Evolutionary conservation across 2,329 filamentous ascomycete species (phyloP), one percentile per base, ranked within the genome.

Genomic region (Raffaelea ambrosiae): DNA sequence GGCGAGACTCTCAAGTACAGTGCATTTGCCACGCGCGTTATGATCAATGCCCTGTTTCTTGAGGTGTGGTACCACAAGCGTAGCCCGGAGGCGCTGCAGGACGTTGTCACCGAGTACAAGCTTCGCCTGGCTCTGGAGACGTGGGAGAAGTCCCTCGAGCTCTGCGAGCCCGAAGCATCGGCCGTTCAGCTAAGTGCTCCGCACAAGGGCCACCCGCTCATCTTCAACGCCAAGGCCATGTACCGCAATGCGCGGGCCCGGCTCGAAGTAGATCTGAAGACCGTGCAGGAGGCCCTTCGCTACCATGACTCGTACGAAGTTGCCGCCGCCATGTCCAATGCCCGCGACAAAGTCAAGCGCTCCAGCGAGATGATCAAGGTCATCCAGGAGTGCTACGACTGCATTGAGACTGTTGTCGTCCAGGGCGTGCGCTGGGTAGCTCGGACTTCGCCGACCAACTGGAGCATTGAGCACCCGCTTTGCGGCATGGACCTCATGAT

Each of bases 1-100:
- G 93, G 91, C 54, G 88, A 96, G 62, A 79, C 80, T 49, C 79
- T 91, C 45, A 84, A 85, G 58, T 98, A 97, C 73, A 97, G 91
- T 62, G 91, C 91, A 1, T 98, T 97, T 63, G 91, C 90, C 5
- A 95, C 93, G 11, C 88, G 93, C 53, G 88, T 97, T 54, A 94
- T 98, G 88, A 96, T 97, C 76, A 98, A 97, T 61, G 91, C 93
- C 11, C 75, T 98, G 54, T 98, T 97, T 74, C 77, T 98, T 43
- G 93, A 97, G 66, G 91, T 97, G 3, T 98, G 93, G 93, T 95
- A 95, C 63, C 88, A 97, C 72, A 96, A 96, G 78, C 87, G 93
- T 61, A 96, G 88, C 65, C 91, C 91, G n/a, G 90, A 97, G 64
- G 90, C 91, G 44, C 74, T 97, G 38, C 93, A 97, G 68, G 91